Evolutionary conservation across 352 stramenopile genomes (phyloP), one percentile per base, ranked within the genome.

Genomic region (Phytophthora meadii): DNA sequence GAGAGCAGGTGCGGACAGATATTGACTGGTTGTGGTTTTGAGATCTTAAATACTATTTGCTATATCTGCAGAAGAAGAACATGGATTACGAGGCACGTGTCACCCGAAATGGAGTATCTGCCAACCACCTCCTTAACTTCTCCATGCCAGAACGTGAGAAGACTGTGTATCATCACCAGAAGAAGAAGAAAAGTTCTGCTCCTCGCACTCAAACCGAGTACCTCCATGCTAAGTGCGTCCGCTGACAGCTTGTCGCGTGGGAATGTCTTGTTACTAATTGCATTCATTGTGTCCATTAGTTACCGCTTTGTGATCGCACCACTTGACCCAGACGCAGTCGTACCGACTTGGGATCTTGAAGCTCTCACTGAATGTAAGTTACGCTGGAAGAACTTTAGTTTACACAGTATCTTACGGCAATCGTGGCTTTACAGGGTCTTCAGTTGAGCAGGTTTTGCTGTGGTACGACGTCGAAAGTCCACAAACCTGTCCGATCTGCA

Each of bases 101-200:
- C 55, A 87, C 78, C 12, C 83, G 85, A 41, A 81, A 90, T 27
- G 84, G 84, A 32, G 73, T 93, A 34, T 88, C 81, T 19, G 87
- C 85, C 51, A 95, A 95, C 54, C 84, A 95, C 57, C 65, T 95
- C 68, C 79, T 95, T 48, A 95, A 95, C 54, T 95, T 95, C 40
- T 79, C 77, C 34, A 77, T 93, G 27, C 87, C 87, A 3, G 85
- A 93, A 61, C 83, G 87, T 34, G 84, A 95, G 45, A 85, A 75
- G 37, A 54, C 65, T 2, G 59, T 69, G 37, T 51, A 66, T 17
- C 54, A 76, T 47, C 59, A 73, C 34, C 68, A 78, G 42, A 82
- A 82, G 58, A 92, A 89, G 68, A 94, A 93, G 64, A 84, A 88
- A 71, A 89, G 81, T 41, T 72, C 37, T 2, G 68, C 72, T 19